phyloP scores from a whole-genome alignment of 73 alveolate genomes.

The Paramecium tetraurelia region DNA sequence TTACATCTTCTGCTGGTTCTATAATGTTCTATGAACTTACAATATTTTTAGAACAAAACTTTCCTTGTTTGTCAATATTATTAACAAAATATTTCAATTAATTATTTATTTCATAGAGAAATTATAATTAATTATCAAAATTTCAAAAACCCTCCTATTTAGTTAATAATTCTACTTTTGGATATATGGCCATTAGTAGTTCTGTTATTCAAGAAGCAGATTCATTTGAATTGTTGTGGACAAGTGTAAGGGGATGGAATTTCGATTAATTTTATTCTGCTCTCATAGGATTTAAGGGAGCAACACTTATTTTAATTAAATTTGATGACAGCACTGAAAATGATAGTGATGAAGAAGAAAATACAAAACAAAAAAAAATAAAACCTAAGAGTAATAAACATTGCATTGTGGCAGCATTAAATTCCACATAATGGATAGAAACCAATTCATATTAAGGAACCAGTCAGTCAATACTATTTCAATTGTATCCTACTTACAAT shows the following conservation, averaged over 20 bases:
- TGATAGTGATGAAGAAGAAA: conserved; percentile 36
- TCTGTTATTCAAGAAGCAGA: conserved; percentile 21
- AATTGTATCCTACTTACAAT: conserved; percentile 5
- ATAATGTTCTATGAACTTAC: conserved; percentile 40
- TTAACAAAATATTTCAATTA: conserved; percentile 27
- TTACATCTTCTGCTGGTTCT: neutral
- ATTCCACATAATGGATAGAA: conserved; percentile 42
- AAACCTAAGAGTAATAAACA: neutral
- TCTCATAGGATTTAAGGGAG: neutral
- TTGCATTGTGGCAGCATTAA: conserved; percentile 34
- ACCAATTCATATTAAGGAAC: conserved; percentile 38
- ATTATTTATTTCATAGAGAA: neutral
- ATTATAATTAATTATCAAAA: neutral
- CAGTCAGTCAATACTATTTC: neutral
- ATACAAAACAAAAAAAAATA: neutral
- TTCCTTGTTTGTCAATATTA: neutral
- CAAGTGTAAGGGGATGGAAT: conserved; percentile 31
- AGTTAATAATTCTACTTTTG: conserved; percentile 30
- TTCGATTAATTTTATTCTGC: neutral
- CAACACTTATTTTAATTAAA: conserved; percentile 7
- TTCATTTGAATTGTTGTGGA: conserved; percentile 9
- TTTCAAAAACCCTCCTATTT: conserved; percentile 31
- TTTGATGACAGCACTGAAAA: conserved; percentile 13
- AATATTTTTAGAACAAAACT: neutral
- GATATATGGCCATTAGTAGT: conserved; percentile 26